These are phyloP conservation scores for Phytophthora citrophthora DNA, from an alignment of 352 stramenopile genomes.

Conservation along the genomic window DNA sequence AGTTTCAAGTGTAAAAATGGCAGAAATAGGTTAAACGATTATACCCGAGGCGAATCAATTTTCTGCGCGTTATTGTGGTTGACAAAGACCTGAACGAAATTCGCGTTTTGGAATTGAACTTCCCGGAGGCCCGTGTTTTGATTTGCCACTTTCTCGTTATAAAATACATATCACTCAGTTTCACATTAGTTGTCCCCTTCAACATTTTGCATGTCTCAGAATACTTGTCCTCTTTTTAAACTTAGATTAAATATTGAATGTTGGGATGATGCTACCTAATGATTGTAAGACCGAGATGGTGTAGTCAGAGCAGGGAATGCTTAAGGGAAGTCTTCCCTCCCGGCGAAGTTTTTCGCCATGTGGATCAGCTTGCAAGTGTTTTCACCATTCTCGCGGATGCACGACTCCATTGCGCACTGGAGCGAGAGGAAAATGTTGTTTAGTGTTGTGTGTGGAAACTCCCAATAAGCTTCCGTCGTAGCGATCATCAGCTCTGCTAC, in stretches of 20 bases:
- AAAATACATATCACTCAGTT: no score
- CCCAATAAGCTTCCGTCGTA: not conserved
- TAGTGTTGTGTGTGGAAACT: not conserved
- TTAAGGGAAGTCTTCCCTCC: constrained; percentile 18
- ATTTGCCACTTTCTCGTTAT: no score
- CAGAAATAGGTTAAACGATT: no score
- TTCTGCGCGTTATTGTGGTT: no score
- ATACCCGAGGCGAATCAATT: no score
- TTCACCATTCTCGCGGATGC: not conserved
- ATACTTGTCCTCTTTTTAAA: constrained; percentile 4
- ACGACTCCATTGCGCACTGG: constrained; percentile 4
- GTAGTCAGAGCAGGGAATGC: not conserved
- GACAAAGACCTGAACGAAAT: no score
- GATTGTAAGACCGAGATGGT: constrained; percentile 1
- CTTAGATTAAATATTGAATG: not conserved
- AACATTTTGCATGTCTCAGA: constrained; percentile 1
- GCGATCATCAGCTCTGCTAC: not conserved
- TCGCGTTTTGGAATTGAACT: no score
- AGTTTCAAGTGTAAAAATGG: no score
- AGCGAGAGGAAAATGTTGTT: constrained; percentile 7
- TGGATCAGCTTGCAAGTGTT: constrained; percentile 1
- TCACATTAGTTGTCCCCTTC: not conserved
- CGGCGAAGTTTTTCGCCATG: constrained; percentile 10
- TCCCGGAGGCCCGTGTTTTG: no score
- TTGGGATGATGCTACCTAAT: not conserved